Percentiles rank a stretch among this genome's conserved stretches.
These are phyloP conservation scores for Dioscorea dumetorum DNA, from an alignment of 106 monocot genomes.

Conservation along the genomic window DNA sequence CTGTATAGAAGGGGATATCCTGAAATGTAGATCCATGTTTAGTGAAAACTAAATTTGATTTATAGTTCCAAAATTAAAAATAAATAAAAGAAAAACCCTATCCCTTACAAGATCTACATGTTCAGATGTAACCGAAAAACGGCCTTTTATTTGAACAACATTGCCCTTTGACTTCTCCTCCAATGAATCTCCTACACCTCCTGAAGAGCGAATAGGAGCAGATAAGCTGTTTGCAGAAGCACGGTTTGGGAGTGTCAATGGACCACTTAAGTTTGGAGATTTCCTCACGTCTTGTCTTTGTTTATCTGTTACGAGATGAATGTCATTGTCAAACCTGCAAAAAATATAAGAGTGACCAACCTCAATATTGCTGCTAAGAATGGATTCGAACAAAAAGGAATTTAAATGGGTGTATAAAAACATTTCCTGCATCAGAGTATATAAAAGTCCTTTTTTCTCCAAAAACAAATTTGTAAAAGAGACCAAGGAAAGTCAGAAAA, in stretches of 20 bases:
- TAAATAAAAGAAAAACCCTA: not conserved
- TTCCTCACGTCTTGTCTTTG: slow-evolving; percentile 49
- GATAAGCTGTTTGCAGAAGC: slow-evolving; percentile 94
- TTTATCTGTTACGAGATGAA: slow-evolving; percentile 43
- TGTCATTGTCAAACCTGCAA: slow-evolving; percentile 39
- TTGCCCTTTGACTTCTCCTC: slow-evolving; percentile 72
- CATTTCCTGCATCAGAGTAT: no score
- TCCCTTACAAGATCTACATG: slow-evolving; percentile 95
- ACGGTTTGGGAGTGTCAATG: slow-evolving; percentile 86
- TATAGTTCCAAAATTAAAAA: not conserved
- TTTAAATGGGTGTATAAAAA: no score
- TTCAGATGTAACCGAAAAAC: slow-evolving; percentile 98
- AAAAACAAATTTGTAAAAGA: no score
- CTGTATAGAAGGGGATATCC: slow-evolving; percentile 53
- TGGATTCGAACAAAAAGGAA: no score
- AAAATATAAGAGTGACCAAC: no score
- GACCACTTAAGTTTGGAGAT: slow-evolving; percentile 79
- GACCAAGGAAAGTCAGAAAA: no score
- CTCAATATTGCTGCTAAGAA: no score
- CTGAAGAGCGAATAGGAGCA: slow-evolving; percentile 76
- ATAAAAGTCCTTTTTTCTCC: no score
- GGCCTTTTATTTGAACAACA: slow-evolving; percentile 90
- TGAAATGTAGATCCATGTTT: slow-evolving; percentile 15
- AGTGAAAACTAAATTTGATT: not conserved
- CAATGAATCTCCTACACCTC: slow-evolving; percentile 58